These are phyloP conservation scores for Gracilaria caudata DNA, from an alignment of 23 red algal genomes.

Conservation along the genomic window DNA sequence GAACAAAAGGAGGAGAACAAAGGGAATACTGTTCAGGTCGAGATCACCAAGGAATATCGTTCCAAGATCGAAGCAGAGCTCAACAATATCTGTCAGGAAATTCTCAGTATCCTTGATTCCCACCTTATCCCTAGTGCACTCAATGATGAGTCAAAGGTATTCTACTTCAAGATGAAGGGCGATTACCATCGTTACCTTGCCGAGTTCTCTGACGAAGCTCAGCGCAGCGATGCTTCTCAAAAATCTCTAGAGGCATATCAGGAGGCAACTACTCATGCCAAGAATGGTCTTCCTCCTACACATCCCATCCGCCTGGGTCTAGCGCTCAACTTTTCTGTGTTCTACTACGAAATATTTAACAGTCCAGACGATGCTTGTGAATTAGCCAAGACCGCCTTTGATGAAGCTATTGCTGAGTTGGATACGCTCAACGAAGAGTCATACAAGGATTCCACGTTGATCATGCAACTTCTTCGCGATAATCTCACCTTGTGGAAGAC, in stretches of 20 bases:
- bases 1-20: slow-evolving; percentile 96
- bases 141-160: slow-evolving; percentile 93
- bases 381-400: slow-evolving; percentile 98
- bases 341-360: slow-evolving; percentile 99
- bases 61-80: slow-evolving; percentile 92
- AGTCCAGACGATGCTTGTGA: slow-evolving; percentile 88
- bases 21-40: slow-evolving; percentile 85
- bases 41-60: slow-evolving; percentile 96
- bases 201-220: slow-evolving; percentile 84
- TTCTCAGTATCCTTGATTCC: slow-evolving; percentile 87
- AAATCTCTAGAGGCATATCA: slow-evolving; percentile 91
- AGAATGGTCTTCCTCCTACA: slow-evolving; percentile 88
- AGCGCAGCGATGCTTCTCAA: slow-evolving; percentile 82
- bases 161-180: slow-evolving; percentile 97
- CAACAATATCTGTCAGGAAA: slow-evolving; percentile 92
- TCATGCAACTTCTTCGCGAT: slow-evolving; percentile 99
- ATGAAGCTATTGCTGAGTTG: slow-evolving; percentile 99
- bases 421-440: slow-evolving; percentile 94
- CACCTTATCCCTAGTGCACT: slow-evolving; percentile 93
- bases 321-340: slow-evolving; percentile 99
- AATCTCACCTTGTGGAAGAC: slow-evolving; percentile 98
- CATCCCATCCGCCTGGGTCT: slow-evolving; percentile 99
- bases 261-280: slow-evolving; percentile 83
- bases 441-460: slow-evolving; percentile 98
- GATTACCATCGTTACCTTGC: slow-evolving; percentile 99